Evolutionary conservation across 148 eudicot species (phyloP).

Genomic region (Camellia japonica): DNA sequence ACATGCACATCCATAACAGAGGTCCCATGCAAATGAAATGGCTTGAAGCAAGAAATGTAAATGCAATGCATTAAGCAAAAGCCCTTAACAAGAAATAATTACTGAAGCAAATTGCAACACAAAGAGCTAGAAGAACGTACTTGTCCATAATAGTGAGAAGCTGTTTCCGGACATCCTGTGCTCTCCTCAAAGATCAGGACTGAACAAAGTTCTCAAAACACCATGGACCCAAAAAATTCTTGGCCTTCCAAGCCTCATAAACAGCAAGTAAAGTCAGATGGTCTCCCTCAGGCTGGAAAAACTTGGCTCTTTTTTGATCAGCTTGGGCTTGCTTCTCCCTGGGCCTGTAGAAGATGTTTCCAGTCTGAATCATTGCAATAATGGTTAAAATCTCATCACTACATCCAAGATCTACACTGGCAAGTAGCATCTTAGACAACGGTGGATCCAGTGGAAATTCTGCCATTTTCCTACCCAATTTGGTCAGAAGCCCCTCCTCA

Average conservation of each 20-base stretch:
- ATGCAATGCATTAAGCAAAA: slow-evolving; percentile 1
- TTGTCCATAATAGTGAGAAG: slow-evolving; percentile 94
- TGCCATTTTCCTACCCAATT: slow-evolving; percentile 89
- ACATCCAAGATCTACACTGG: slow-evolving; percentile 94
- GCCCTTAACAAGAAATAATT: neutral
- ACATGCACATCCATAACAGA: no score
- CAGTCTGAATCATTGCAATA: slow-evolving; percentile 97
- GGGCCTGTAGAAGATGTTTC: slow-evolving; percentile 84
- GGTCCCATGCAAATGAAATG: neutral
- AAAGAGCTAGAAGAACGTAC: slow-evolving; percentile 41
- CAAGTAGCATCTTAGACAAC: slow-evolving; percentile 85
- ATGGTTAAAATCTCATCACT: slow-evolving; percentile 93
- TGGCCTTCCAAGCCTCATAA: slow-evolving; percentile 97
- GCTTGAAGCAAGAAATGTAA: no score
- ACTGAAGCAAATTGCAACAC: neutral
- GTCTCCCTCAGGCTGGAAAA: slow-evolving; percentile 96
- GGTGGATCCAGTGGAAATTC: slow-evolving; percentile 96
- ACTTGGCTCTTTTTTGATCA: slow-evolving; percentile 88
- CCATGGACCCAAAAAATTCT: slow-evolving; percentile 89
- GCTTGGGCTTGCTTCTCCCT: slow-evolving; percentile 98
- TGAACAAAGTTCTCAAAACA: slow-evolving; percentile 95
- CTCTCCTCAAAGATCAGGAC: slow-evolving; percentile 84
- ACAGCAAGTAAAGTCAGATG: slow-evolving; percentile 95
- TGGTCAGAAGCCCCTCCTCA: slow-evolving; percentile 91
- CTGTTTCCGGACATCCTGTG: slow-evolving; percentile 94